These are phyloP conservation scores for Fusarium sp. DNA, from an alignment of 2,329 filamentous ascomycete species.

Conservation along the genomic window DNA sequence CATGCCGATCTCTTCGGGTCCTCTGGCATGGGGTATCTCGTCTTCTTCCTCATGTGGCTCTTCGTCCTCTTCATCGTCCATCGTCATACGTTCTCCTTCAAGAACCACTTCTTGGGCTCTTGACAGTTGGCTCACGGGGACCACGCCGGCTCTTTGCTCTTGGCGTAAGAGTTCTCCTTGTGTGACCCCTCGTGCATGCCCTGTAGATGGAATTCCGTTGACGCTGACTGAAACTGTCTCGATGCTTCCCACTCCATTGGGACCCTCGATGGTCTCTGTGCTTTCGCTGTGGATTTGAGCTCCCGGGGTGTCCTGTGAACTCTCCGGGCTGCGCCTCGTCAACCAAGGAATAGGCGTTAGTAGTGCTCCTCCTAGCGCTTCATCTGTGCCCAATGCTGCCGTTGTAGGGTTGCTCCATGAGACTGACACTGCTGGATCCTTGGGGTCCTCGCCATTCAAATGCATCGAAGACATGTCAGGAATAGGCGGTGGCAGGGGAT, in stretches of 20 bases:
- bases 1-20: slow-evolving; percentile 84
- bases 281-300: slow-evolving; percentile 71
- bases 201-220: slow-evolving; percentile 71
- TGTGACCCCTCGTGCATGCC: slow-evolving; percentile 67
- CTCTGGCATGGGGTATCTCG: slow-evolving; percentile 80
- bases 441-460: slow-evolving; percentile 68
- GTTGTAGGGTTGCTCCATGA: slow-evolving; percentile 59
- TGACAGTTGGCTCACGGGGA: slow-evolving; percentile 71
- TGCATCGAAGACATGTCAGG: slow-evolving; percentile 65
- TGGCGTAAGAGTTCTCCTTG: slow-evolving; percentile 88
- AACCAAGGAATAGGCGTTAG: slow-evolving; percentile 96
- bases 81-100: slow-evolving; percentile 41
- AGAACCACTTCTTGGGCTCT: slow-evolving; percentile 49
- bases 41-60: slow-evolving; percentile 58
- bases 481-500: slow-evolving; percentile 79
- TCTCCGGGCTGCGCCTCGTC: slow-evolving; percentile 50
- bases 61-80: slow-evolving; percentile 44
- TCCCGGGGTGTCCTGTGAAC: slow-evolving; percentile 43
- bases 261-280: slow-evolving; percentile 83
- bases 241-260: slow-evolving; percentile 79
- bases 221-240: slow-evolving; percentile 83
- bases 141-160: slow-evolving; percentile 83
- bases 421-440: slow-evolving; percentile 50
- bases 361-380: slow-evolving; percentile 87
- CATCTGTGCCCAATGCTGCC: slow-evolving; percentile 77